phyloP scores from a whole-genome alignment of 208 protist genomes.

The Leishmania lainsoni region DNA sequence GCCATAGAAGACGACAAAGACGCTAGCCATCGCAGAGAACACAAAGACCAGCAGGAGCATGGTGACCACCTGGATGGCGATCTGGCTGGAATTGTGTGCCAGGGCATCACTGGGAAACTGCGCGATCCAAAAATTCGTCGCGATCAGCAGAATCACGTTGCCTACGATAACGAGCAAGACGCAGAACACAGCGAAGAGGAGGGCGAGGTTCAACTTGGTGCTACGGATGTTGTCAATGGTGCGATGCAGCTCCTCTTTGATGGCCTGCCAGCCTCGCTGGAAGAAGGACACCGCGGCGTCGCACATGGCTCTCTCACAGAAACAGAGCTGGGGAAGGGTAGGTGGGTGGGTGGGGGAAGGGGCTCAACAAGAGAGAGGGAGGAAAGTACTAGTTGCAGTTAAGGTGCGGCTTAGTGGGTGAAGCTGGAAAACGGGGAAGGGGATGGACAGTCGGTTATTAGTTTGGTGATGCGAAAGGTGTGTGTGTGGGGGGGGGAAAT shows the following conservation, averaged over 20 bases:
- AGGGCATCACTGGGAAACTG: conserved; percentile 43
- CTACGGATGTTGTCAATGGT: conserved; percentile 46
- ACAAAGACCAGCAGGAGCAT: conserved; percentile 54
- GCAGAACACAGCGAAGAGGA: conserved; percentile 74
- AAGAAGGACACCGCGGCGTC: conserved; percentile 8
- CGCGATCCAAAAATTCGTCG: conserved; percentile 78
- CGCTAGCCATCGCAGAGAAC: conserved; percentile 37
- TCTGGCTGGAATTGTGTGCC: conserved; percentile 56
- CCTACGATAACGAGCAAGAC: conserved; percentile 70
- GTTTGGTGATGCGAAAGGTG: not conserved
- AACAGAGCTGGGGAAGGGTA: no score
- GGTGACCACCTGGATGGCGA: conserved; percentile 73
- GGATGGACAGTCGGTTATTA: not conserved
- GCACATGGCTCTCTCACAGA: not conserved
- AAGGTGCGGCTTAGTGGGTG: not conserved
- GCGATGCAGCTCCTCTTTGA: conserved; percentile 32
- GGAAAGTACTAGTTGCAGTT: not conserved
- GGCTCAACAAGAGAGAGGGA: not conserved
- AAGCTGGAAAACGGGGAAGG: not conserved
- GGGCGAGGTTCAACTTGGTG: conserved; percentile 26
- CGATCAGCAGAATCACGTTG: conserved; percentile 77
- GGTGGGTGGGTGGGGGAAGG: not conserved
- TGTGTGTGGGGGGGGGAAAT: not conserved
- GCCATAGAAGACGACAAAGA: conserved; percentile 53
- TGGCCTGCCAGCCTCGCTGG: conserved; percentile 15